These are phyloP conservation scores for Fusarium torreyae DNA, from an alignment of 2,329 filamentous ascomycete species.

Conservation along the genomic window DNA sequence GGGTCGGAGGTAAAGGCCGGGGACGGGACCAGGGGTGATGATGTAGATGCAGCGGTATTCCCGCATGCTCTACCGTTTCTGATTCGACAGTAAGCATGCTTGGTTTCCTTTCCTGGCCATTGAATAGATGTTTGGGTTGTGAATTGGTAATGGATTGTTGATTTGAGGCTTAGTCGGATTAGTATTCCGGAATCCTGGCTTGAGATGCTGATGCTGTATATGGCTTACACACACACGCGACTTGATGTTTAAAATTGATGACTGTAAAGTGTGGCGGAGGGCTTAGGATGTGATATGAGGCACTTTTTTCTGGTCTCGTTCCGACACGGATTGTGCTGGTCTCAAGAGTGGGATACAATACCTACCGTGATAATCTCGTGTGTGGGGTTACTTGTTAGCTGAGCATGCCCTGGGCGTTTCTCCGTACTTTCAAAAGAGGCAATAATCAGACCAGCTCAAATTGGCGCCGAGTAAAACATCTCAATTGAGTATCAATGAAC, in stretches of 20 bases:
- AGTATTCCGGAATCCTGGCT: conserved; percentile 14
- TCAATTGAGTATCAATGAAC: conserved; percentile 30
- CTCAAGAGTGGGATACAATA: conserved; percentile 14
- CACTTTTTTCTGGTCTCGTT: conserved; percentile 4
- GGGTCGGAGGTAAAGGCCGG: conserved; percentile 31
- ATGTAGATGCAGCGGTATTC: conserved; percentile 34
- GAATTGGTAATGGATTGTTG: conserved; percentile 45
- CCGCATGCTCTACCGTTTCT: conserved; percentile 36
- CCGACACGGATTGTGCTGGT: not conserved
- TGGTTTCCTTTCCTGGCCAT: conserved; percentile 35
- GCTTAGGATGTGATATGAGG: not conserved
- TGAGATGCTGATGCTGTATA: conserved; percentile 8
- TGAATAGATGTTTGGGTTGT: conserved; percentile 28
- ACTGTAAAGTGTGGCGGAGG: conserved; percentile 11
- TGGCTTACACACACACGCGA: conserved; percentile 9
- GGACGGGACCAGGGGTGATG: conserved; percentile 30
- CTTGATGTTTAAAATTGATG: conserved; percentile 14
- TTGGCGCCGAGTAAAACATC: conserved; percentile 8
- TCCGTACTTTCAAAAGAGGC: conserved; percentile 3
- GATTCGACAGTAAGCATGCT: conserved; percentile 38
- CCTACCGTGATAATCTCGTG: conserved; percentile 10
- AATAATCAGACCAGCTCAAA: conserved; percentile 32
- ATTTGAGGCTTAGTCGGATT: conserved; percentile 35
- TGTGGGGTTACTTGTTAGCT: conserved; percentile 33
- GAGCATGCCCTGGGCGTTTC: conserved; percentile 6